Evolutionary conservation across 139 green algal species (phyloP).

Genomic region (Cymbomonas tetramitiformis): DNA sequence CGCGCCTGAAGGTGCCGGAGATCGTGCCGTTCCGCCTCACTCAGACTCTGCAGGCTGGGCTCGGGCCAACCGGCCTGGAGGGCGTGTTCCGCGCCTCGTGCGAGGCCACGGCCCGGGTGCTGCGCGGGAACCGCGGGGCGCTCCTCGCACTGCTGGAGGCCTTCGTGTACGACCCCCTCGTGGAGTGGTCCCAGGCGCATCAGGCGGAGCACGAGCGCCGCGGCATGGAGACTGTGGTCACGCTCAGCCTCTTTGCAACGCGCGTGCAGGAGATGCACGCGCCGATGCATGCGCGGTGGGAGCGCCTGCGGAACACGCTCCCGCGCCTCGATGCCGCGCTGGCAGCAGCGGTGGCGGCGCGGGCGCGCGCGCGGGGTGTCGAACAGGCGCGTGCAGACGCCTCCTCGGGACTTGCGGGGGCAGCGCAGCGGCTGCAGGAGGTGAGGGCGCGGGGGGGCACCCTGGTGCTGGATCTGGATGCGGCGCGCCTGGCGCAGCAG

Average conservation of each 20-base stretch:
- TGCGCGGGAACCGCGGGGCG: constrained; percentile 13
- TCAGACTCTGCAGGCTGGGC: constrained; percentile 31
- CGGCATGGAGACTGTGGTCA: too few species aligned
- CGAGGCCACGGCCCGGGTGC: constrained; percentile 23
- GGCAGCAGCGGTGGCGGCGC: background rate
- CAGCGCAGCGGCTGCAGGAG: background rate
- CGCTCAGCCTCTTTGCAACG: too few species aligned
- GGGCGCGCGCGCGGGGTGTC: constrained; percentile 6
- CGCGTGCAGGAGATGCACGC: too few species aligned
- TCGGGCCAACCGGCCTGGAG: constrained; percentile 38
- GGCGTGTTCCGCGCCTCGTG: constrained; percentile 32
- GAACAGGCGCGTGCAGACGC: constrained; percentile 13
- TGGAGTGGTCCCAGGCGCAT: constrained; percentile 51
- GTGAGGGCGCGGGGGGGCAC: background rate
- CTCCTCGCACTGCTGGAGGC: constrained; percentile 40
- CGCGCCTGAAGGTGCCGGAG: constrained; percentile 51
- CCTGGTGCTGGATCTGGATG: background rate
- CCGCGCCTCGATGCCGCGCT: background rate
- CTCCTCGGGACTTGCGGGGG: background rate
- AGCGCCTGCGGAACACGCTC: too few species aligned
- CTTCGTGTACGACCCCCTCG: constrained; percentile 44
- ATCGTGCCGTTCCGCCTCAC: constrained; percentile 80
- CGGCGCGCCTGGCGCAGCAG: background rate
- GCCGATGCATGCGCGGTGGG: too few species aligned
- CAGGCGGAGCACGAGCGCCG: constrained; percentile 25